A percentile compares a stretch with the other conserved stretches of the same genome.
Evolutionary conservation across 805 yeast genomes (phyloP).

Genomic region (Zygotorulaspora chibaensis): DNA sequence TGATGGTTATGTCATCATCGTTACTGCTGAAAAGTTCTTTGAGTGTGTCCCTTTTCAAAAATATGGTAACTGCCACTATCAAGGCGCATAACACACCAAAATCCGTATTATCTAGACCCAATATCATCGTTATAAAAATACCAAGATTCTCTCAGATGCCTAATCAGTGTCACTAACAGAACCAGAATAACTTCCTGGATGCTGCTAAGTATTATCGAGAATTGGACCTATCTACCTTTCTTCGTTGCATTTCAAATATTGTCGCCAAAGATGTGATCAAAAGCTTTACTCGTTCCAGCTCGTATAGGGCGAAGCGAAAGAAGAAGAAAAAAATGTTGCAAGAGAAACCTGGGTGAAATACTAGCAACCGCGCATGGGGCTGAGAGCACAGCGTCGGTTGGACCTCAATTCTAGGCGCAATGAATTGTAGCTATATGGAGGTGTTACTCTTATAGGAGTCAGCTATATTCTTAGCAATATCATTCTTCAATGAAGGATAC

Average conservation of each 20-base stretch:
- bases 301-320: slow-evolving; percentile 1
- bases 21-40: slow-evolving; percentile 35
- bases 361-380: background rate
- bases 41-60: slow-evolving; percentile 58
- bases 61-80: slow-evolving; percentile 60
- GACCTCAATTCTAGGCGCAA: too few species aligned
- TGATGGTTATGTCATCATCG: slow-evolving; percentile 36
- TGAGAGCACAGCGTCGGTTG: background rate
- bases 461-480: slow-evolving; percentile 24
- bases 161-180: too few species aligned
- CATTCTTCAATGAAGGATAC: slow-evolving; percentile 13
- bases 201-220: too few species aligned
- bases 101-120: slow-evolving; percentile 63
- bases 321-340: background rate
- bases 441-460: slow-evolving; percentile 22
- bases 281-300: slow-evolving; percentile 1
- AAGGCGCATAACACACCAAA: slow-evolving; percentile 61
- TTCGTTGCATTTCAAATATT: slow-evolving; percentile 1
- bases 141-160: too few species aligned
- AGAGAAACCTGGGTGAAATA: slow-evolving; percentile 1
- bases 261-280: background rate
- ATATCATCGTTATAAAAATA: slow-evolving; percentile 39
- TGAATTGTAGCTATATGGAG: background rate
- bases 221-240: background rate
- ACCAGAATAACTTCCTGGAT: too few species aligned